phyloP scores from a whole-genome alignment of 805 yeast genomes.

The Wickerhamiella dianesei region DNA sequence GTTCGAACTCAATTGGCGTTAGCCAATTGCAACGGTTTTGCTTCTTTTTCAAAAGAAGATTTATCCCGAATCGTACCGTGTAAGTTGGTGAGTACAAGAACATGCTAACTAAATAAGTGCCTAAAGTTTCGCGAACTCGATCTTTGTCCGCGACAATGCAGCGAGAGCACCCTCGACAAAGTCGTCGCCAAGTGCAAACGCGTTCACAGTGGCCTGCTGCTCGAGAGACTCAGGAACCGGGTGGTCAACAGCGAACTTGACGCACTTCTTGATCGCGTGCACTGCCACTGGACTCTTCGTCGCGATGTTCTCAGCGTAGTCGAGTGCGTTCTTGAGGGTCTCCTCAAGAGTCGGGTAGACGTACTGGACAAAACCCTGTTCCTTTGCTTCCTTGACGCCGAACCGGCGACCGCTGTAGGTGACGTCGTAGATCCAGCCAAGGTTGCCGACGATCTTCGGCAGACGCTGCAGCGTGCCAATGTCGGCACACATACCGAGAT shows the following conservation, averaged over 20 bases:
- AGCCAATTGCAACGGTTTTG: too few species aligned
- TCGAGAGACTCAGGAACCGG: constrained; percentile 35
- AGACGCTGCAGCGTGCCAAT: constrained; percentile 64
- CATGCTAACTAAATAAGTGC: too few species aligned
- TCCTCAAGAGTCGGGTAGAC: constrained; percentile 34
- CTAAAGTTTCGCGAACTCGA: background rate
- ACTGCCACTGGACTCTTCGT: constrained; percentile 44
- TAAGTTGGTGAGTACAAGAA: too few species aligned
- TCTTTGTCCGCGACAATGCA: constrained; percentile 4
- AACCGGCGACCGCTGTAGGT: constrained; percentile 51
- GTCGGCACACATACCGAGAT: constrained; percentile 65
- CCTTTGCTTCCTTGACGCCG: constrained; percentile 39
- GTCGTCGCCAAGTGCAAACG: constrained; percentile 26
- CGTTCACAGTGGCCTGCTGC: constrained; percentile 42
- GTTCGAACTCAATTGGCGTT: too few species aligned
- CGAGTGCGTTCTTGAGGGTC: constrained; percentile 38
- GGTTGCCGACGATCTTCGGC: constrained; percentile 39
- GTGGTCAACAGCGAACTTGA: constrained; percentile 33
- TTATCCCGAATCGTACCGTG: too few species aligned
- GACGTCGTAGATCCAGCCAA: constrained; percentile 44
- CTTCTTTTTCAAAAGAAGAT: too few species aligned
- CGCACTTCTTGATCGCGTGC: constrained; percentile 44
- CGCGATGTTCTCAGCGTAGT: constrained; percentile 37
- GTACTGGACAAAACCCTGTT: constrained; percentile 39
- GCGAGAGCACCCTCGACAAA: constrained; percentile 22